These are phyloP conservation scores for Aspergillus conjunctus DNA, from an alignment of 495 filamentous ascomycete genomes.

Conservation along the genomic window DNA sequence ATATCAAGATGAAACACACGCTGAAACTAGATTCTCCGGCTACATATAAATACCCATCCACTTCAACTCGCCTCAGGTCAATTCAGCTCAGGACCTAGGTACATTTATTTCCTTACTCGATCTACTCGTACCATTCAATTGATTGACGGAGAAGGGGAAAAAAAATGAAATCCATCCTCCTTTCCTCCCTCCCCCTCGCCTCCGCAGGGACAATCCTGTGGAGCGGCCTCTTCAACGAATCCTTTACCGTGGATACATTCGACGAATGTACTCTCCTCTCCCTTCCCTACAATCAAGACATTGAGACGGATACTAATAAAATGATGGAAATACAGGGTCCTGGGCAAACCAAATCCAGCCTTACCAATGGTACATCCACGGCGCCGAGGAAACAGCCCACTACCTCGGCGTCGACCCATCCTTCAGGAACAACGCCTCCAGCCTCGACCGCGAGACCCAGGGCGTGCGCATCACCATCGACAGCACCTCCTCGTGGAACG, in stretches of 20 bases:
- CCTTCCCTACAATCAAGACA: background rate
- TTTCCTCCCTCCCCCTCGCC: conserved; percentile 22
- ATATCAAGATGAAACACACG: background rate
- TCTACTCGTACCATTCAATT: too few species aligned
- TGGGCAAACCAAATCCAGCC: conserved; percentile 66
- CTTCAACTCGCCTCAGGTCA: too few species aligned
- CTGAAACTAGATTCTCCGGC: background rate
- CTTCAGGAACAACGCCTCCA: conserved; percentile 71
- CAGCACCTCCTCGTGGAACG: conserved; percentile 63
- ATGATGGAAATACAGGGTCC: conserved; percentile 51
- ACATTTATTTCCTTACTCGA: too few species aligned
- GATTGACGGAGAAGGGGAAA: background rate
- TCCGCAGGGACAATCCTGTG: conserved; percentile 31
- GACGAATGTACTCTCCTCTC: conserved; percentile 26
- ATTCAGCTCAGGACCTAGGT: too few species aligned
- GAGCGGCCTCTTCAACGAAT: conserved; percentile 32
- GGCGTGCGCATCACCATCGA: conserved; percentile 70
- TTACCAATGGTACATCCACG: conserved; percentile 77
- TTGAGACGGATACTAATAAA: background rate
- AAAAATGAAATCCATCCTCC: conserved; percentile 27
- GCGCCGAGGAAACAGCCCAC: conserved; percentile 50
- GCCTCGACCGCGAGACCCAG: conserved; percentile 51
- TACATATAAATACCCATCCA: background rate
- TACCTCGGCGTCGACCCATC: conserved; percentile 58
- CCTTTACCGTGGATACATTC: conserved; percentile 25